These are phyloP conservation scores for Rheum nobile DNA, from an alignment of 148 eudicot genomes.

Conservation along the genomic window DNA sequence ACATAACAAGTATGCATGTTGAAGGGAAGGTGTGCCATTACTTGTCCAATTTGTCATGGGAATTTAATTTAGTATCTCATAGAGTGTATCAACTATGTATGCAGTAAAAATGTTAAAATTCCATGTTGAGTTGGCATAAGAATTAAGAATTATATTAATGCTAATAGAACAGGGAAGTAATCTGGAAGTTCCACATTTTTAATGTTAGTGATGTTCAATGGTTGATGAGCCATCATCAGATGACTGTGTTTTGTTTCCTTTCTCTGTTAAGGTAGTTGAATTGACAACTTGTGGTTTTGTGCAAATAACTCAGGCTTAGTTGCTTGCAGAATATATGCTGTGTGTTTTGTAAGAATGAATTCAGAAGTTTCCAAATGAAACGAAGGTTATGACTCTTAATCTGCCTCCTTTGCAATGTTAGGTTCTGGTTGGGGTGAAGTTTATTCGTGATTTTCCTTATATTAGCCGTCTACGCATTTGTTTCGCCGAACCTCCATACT, in stretches of 20 bases:
- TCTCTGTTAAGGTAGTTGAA: background rate
- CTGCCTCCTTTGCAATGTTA: background rate
- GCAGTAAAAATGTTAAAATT: background rate
- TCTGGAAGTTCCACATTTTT: background rate
- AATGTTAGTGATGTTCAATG: background rate
- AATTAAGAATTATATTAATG: background rate
- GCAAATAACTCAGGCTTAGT: background rate
- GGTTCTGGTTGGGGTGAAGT: slow-evolving; percentile 87
- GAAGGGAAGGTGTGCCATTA: slow-evolving; percentile 56
- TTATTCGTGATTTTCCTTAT: slow-evolving; percentile 76
- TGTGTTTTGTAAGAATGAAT: background rate
- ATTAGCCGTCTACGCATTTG: slow-evolving; percentile 80
- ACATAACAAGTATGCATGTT: slow-evolving; percentile 76
- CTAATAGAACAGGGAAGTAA: background rate
- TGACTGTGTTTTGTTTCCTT: background rate
- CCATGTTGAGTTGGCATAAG: background rate
- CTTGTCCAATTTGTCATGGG: background rate
- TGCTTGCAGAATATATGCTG: background rate
- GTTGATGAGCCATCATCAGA: background rate
- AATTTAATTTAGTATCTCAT: background rate
- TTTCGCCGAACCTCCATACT: slow-evolving; percentile 93
- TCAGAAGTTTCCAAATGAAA: background rate
- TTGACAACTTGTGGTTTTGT: background rate
- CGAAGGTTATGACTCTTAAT: background rate
- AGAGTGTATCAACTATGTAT: background rate